These are phyloP conservation scores for Anacardium occidentale DNA, from an alignment of 345 rosid genomes.

Conservation along the genomic window DNA sequence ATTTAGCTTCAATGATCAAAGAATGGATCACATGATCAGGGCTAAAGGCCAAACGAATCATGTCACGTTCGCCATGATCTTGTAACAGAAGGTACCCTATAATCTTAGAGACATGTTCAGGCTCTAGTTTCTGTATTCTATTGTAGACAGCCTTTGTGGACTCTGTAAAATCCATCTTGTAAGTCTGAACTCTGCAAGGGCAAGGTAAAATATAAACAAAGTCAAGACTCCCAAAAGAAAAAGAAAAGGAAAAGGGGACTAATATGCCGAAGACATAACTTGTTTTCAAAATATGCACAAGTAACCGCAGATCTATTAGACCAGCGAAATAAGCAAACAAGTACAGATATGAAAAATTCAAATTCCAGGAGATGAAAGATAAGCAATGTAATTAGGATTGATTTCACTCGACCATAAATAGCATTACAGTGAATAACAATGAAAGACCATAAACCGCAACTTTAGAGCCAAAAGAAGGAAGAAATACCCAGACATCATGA, in stretches of 20 bases:
- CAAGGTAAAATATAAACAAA: constrained; percentile 8
- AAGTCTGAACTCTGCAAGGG: constrained; percentile 33
- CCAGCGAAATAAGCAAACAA: neutral
- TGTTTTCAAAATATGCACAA: neutral
- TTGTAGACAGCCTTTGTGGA: constrained; percentile 74
- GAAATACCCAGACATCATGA: constrained; percentile 13
- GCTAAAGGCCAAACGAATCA: constrained; percentile 84
- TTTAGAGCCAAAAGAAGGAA: constrained; percentile 9
- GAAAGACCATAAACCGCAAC: constrained; percentile 10
- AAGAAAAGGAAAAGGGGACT: neutral
- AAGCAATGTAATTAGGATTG: too few relatives aligned
- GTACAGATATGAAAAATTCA: neutral
- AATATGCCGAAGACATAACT: neutral
- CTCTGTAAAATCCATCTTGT: constrained; percentile 75
- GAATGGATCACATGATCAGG: constrained; percentile 62
- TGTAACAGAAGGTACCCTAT: constrained; percentile 81
- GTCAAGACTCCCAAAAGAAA: neutral
- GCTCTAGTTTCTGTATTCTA: constrained; percentile 82
- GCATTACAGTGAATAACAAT: neutral
- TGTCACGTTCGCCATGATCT: constrained; percentile 69
- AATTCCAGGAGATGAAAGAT: too few relatives aligned
- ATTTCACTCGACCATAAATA: constrained; percentile 5
- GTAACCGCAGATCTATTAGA: constrained; percentile 22
- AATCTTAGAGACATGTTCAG: constrained; percentile 78
- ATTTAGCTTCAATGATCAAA: constrained; percentile 63